Evolutionary conservation across 768 basidiomycete species (phyloP).

Genomic region (Boletus fagicola): DNA sequence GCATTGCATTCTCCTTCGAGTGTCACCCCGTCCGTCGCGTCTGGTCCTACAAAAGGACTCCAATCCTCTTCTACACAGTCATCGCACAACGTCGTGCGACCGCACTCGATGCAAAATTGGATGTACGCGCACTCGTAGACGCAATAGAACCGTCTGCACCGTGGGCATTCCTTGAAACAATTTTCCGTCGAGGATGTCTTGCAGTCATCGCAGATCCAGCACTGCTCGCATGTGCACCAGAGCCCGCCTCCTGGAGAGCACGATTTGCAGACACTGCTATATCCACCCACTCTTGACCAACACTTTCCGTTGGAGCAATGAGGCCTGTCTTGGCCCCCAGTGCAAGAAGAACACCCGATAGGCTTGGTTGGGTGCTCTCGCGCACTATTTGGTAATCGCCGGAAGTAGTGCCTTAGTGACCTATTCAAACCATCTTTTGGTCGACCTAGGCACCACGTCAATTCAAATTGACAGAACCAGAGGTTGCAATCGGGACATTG

Average conservation of each 20-base stretch:
- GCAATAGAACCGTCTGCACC: slow-evolving; percentile 20
- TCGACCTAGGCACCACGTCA: slow-evolving; percentile 26
- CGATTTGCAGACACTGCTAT: slow-evolving; percentile 14
- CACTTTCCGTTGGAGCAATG: slow-evolving; percentile 18
- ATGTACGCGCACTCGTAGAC: slow-evolving; percentile 25
- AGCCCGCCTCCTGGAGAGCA: slow-evolving; percentile 22
- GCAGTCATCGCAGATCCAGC: slow-evolving; percentile 29
- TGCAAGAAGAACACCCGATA: slow-evolving; percentile 16
- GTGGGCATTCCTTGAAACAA: slow-evolving; percentile 17
- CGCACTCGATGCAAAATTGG: slow-evolving; percentile 18
- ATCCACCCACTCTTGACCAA: slow-evolving; percentile 17
- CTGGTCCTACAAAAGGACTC: background rate
- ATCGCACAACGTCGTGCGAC: slow-evolving; percentile 22
- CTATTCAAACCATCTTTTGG: slow-evolving; percentile 5
- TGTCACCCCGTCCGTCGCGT: slow-evolving; percentile 11
- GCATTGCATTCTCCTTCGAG: slow-evolving; percentile 3
- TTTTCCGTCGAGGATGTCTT: background rate
- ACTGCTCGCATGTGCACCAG: slow-evolving; percentile 20
- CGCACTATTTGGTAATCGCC: background rate
- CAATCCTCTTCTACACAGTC: slow-evolving; percentile 29
- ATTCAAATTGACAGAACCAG: slow-evolving; percentile 23
- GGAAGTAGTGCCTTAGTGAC: background rate
- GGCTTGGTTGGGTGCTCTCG: slow-evolving; percentile 16
- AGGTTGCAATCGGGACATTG: slow-evolving; percentile 22
- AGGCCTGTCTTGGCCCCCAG: background rate